Percentiles rank a stretch among this genome's conserved stretches.
These are phyloP conservation scores for Ceratobasidium sp. DNA, from an alignment of 1,284 basidiomycete species.

Conservation along the genomic window DNA sequence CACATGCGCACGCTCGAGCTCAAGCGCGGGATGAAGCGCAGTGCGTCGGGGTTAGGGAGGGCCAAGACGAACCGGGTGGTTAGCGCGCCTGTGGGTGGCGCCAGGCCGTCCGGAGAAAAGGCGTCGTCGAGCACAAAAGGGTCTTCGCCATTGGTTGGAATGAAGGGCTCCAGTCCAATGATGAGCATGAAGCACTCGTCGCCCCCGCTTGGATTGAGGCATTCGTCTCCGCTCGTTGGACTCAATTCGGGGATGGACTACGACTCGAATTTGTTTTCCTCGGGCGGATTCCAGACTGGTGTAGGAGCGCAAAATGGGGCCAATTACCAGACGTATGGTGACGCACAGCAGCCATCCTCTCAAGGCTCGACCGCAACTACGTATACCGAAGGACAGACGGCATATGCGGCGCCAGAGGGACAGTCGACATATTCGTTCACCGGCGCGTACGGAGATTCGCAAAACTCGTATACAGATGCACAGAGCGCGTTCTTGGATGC, in stretches of 20 bases:
- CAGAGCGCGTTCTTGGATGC: slow-evolving; percentile 18
- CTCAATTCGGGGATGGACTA: slow-evolving; percentile 16
- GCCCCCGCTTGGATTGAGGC: slow-evolving; percentile 14
- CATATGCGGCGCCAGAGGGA: not conserved
- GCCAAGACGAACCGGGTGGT: slow-evolving; percentile 22
- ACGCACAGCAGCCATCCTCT: not conserved
- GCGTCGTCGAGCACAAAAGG: not conserved
- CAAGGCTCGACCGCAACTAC: not conserved
- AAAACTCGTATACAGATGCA: not conserved
- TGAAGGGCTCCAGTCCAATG: slow-evolving; percentile 29
- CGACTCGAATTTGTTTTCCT: slow-evolving; percentile 6
- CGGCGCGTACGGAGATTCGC: not conserved
- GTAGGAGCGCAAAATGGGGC: too few relatives aligned
- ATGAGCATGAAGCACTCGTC: slow-evolving; percentile 1
- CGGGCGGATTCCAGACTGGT: too few relatives aligned
- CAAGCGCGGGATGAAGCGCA: slow-evolving; percentile 38
- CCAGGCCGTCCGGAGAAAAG: not conserved
- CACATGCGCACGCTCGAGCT: slow-evolving; percentile 40
- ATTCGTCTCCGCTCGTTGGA: slow-evolving; percentile 32
- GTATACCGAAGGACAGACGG: not conserved
- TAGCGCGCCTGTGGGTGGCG: slow-evolving; percentile 4
- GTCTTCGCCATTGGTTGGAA: slow-evolving; percentile 18
- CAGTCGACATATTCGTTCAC: not conserved
- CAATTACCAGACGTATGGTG: not conserved
- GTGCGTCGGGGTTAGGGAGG: not conserved